A percentile compares a stretch with the other conserved stretches of the same genome.
Conservation (phyloP, 345 rosid genomes). For the Rhizophora apiculata region DNA sequence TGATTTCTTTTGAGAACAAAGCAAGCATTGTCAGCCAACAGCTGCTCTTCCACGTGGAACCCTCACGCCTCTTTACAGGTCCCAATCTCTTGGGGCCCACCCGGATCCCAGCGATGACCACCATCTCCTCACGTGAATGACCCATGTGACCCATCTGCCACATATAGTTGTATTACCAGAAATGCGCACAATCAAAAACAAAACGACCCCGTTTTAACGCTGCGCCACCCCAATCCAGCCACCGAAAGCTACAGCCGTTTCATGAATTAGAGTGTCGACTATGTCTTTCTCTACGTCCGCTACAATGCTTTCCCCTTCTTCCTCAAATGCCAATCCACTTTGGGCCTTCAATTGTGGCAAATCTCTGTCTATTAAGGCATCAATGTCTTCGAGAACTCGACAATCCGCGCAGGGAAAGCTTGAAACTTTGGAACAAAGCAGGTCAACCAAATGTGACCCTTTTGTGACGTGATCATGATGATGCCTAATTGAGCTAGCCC, state of each 20-base stretch:
- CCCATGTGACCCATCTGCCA: too few relatives aligned
- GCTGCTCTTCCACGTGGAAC: too few relatives aligned
- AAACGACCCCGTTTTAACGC: slow-evolving; percentile 4
- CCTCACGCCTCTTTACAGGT: too few relatives aligned
- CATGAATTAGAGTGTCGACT: slow-evolving; percentile 43
- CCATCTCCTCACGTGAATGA: too few relatives aligned
- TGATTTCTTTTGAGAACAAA: too few relatives aligned
- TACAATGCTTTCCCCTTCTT: slow-evolving; percentile 55
- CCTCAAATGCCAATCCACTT: slow-evolving; percentile 25
- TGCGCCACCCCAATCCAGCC: not conserved
- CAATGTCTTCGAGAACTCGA: slow-evolving; percentile 63
- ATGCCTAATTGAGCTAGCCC: slow-evolving; percentile 24
- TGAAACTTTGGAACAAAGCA: slow-evolving; percentile 31
- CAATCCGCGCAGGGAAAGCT: slow-evolving; percentile 52
- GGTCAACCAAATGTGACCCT: slow-evolving; percentile 43
- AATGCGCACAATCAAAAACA: not conserved
- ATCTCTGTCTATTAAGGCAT: slow-evolving; percentile 52
- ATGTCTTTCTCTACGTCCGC: slow-evolving; percentile 47
- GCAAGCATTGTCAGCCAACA: too few relatives aligned
- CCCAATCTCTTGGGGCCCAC: too few relatives aligned
- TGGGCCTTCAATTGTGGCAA: slow-evolving; percentile 31
- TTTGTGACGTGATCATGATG: slow-evolving; percentile 3
- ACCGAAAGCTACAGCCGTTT: slow-evolving; percentile 35
- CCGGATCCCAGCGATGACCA: too few relatives aligned
- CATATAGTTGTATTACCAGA: not conserved